Percentiles rank a stretch among this genome's conserved stretches.
phyloP scores from a whole-genome alignment of 1,284 basidiomycete species.

The Pyrrhoderma noxium region DNA sequence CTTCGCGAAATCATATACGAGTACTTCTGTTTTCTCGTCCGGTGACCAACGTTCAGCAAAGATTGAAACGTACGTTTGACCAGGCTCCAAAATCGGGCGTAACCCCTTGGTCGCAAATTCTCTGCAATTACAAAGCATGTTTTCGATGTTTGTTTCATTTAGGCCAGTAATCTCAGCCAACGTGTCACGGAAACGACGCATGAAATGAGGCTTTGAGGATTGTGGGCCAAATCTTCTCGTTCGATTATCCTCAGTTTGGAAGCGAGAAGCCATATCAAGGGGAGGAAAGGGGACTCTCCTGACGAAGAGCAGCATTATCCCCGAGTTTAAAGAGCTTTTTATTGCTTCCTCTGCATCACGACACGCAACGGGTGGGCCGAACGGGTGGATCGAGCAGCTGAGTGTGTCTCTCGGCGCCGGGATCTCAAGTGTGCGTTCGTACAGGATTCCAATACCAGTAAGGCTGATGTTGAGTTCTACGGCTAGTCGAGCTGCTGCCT shows the following conservation, averaged over 20 bases:
- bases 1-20: constrained; percentile 18
- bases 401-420: constrained; percentile 6
- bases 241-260: neutral
- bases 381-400: constrained; percentile 7
- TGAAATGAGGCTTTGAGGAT: constrained; percentile 6
- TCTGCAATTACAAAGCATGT: constrained; percentile 9
- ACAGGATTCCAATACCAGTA: constrained; percentile 7
- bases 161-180: constrained; percentile 10
- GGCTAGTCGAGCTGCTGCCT: constrained; percentile 11
- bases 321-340: neutral
- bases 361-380: constrained; percentile 8
- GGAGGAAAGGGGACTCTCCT: neutral
- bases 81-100: constrained; percentile 8
- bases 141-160: constrained; percentile 6
- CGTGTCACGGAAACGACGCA: constrained; percentile 14
- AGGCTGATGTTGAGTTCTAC: constrained; percentile 9
- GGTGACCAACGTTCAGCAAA: constrained; percentile 8
- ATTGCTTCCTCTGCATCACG: constrained; percentile 3
- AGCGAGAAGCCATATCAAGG: neutral
- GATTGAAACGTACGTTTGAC: constrained; percentile 13
- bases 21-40: constrained; percentile 12
- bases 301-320: constrained; percentile 14
- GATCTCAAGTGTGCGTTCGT: constrained; percentile 10
- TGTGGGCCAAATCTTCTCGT: constrained; percentile 5
- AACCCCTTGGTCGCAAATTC: neutral